Conservation (phyloP, 352 stramenopile genomes). For the Globisporangium mamillatum region DNA sequence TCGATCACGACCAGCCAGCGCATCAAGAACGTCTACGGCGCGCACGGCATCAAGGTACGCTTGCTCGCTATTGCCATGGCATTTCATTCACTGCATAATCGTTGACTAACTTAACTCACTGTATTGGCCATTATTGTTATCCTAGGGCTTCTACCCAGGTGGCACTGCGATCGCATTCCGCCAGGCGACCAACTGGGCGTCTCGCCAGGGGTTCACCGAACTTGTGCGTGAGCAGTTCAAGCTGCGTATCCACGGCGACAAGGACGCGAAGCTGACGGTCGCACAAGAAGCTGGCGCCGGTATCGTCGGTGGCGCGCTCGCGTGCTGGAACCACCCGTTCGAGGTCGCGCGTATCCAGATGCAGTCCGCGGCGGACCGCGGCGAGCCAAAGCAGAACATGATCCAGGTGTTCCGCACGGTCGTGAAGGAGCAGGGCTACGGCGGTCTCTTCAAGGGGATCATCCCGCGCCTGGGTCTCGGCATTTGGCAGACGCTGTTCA, state of each 20-base stretch:
- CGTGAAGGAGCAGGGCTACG: constrained; percentile 78
- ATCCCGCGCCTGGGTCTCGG: constrained; percentile 81
- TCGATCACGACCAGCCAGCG: constrained; percentile 83
- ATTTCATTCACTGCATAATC: not conserved
- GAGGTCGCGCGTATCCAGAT: constrained; percentile 92
- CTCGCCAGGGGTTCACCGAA: constrained; percentile 89
- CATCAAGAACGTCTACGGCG: constrained; percentile 81
- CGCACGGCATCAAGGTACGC: constrained; percentile 67
- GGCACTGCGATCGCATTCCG: constrained; percentile 90
- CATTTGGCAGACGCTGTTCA: constrained; percentile 92
- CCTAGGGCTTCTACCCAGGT: constrained; percentile 85
- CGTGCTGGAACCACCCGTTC: constrained; percentile 93
- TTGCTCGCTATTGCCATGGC: not conserved
- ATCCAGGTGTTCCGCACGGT: constrained; percentile 87
- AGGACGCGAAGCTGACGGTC: constrained; percentile 86
- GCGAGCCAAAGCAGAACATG: constrained; percentile 90
- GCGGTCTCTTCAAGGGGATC: constrained; percentile 89
- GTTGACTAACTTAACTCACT: not conserved
- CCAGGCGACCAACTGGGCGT: constrained; percentile 91
- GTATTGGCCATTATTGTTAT: not conserved
- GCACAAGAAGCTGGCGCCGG: constrained; percentile 82
- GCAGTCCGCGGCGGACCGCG: constrained; percentile 86
- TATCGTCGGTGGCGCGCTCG: constrained; percentile 82
- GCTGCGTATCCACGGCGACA: constrained; percentile 77
- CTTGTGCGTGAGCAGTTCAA: constrained; percentile 85